phyloP scores from a whole-genome alignment of 2,329 filamentous ascomycete genomes.

The Truncatella angustata region DNA sequence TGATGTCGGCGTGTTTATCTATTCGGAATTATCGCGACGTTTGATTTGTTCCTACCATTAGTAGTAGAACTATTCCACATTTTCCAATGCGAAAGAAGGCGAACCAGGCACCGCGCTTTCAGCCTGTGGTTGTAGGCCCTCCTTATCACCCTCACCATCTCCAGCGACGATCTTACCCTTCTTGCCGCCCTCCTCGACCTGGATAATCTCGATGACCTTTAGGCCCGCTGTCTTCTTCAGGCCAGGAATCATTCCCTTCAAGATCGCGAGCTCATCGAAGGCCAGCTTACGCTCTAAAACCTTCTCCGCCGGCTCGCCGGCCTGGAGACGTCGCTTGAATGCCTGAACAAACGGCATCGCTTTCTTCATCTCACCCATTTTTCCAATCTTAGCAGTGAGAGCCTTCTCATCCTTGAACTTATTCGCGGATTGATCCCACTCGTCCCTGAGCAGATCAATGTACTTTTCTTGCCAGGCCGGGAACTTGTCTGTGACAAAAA shows the following conservation, averaged over 20 bases:
- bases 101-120: conserved; percentile 77
- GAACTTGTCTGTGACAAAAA: conserved; percentile 78
- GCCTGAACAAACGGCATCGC: conserved; percentile 94
- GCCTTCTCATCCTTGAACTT: conserved; percentile 69
- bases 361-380: conserved; percentile 90
- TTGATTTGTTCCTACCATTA: too few species aligned
- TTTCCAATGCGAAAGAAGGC: conserved; percentile 83
- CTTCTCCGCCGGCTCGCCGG: conserved; percentile 61
- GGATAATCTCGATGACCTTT: conserved; percentile 68
- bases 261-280: conserved; percentile 78
- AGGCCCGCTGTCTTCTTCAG: conserved; percentile 74
- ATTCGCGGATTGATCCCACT: conserved; percentile 63
- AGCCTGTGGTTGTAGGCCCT: conserved; percentile 54
- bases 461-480: conserved; percentile 92
- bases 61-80: too few species aligned
- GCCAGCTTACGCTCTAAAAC: conserved; percentile 82
- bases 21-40: too few species aligned
- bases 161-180: conserved; percentile 54
- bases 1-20: too few species aligned
- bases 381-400: conserved; percentile 73
- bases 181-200: conserved; percentile 69
- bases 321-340: conserved; percentile 79
- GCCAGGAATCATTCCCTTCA: conserved; percentile 75
- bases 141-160: conserved; percentile 52
- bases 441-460: conserved; percentile 72